Percentiles rank a stretch among this genome's conserved stretches.
These are phyloP conservation scores for Leersia perrieri DNA, from an alignment of 176 grass and related monocot species.

Conservation along the genomic window DNA sequence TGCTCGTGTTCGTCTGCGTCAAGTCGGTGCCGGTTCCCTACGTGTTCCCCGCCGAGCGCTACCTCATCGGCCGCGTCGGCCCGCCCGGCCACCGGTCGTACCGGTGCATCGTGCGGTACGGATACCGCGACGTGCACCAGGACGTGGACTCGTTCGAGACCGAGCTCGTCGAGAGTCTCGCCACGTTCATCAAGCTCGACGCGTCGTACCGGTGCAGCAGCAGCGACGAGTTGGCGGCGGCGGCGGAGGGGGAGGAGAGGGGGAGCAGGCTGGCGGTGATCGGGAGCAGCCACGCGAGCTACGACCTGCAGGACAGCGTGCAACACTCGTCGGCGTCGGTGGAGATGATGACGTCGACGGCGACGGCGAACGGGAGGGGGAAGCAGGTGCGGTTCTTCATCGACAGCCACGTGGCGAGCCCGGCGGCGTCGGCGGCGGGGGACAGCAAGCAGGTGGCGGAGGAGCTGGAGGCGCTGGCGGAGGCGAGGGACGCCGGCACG, in stretches of 20 bases:
- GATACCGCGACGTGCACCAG: constrained; percentile 96
- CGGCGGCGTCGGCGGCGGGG: constrained; percentile 35
- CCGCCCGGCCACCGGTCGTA: constrained; percentile 83
- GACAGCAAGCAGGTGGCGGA: constrained; percentile 45
- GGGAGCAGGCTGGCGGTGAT: constrained; percentile 64
- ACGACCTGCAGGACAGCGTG: constrained; percentile 48
- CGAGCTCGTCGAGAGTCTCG: constrained; percentile 73
- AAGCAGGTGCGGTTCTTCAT: constrained; percentile 82
- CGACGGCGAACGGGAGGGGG: neutral
- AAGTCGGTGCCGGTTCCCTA: constrained; percentile 86
- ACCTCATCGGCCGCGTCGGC: constrained; percentile 84
- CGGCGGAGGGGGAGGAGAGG: constrained; percentile 16
- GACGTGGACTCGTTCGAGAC: constrained; percentile 89
- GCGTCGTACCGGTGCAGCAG: constrained; percentile 42
- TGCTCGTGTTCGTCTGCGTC: constrained; percentile 92
- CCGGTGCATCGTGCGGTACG: constrained; percentile 92
- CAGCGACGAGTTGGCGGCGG: neutral
- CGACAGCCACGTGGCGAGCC: constrained; percentile 48
- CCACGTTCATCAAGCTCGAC: constrained; percentile 67
- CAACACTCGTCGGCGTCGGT: constrained; percentile 36
- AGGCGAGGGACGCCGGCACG: constrained; percentile 66
- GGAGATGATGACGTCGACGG: constrained; percentile 24
- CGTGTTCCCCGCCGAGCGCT: constrained; percentile 79
- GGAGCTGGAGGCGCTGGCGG: constrained; percentile 68
- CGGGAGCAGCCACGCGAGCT: constrained; percentile 40